Conservation (phyloP, 306 rosid genomes). For the Purshia tridentata region DNA sequence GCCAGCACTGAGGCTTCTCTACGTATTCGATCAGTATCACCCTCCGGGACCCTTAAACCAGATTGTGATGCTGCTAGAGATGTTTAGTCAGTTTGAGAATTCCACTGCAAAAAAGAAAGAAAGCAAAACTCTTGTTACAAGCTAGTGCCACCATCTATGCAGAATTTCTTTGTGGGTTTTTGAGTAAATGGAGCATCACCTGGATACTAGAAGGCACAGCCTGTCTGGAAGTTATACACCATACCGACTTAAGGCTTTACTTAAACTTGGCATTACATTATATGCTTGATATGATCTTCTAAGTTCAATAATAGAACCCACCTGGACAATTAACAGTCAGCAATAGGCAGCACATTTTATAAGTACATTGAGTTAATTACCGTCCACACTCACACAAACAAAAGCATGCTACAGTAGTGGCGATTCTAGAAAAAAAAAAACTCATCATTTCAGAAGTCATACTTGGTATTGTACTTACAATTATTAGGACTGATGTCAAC, state of each 20-base stretch:
- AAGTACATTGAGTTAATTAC: background rate
- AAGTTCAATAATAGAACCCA: conserved; percentile 93
- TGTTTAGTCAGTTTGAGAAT: background rate
- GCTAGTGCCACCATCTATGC: background rate
- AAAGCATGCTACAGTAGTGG: background rate
- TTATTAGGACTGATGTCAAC: conserved; percentile 88
- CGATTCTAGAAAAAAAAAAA: background rate
- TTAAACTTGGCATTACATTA: conserved; percentile 93
- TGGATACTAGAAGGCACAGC: conserved; percentile 10
- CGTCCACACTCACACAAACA: background rate
- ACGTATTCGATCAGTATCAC: too few species aligned
- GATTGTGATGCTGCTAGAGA: background rate
- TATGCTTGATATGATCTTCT: conserved; percentile 98
- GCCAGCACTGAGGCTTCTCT: background rate
- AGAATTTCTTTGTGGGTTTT: background rate
- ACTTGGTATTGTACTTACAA: conserved; percentile 55
- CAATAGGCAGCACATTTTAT: background rate
- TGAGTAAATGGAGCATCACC: background rate
- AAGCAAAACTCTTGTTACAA: background rate
- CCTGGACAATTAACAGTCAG: conserved; percentile 49
- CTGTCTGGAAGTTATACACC: conserved; percentile 58
- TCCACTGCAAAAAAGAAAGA: background rate
- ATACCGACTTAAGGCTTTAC: conserved; percentile 87
- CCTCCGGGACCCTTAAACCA: background rate
- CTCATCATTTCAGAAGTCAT: background rate